Evolutionary conservation across 1,284 basidiomycete species (phyloP), one percentile per base, ranked within the genome.

Genomic region (Cryptococcus hybrid): DNA sequence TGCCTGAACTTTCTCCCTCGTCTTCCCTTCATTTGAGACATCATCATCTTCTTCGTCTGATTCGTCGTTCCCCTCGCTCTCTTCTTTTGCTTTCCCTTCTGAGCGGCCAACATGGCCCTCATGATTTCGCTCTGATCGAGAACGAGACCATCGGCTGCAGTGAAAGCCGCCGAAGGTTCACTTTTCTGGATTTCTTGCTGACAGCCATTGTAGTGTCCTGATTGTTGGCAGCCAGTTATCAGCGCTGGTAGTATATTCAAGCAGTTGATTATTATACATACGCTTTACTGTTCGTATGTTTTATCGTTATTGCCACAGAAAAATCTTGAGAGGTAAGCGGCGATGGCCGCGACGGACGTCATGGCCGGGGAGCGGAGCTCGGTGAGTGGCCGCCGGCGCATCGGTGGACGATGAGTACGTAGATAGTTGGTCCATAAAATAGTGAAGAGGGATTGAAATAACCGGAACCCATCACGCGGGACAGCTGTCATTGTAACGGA

Each of bases 71-170:
- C 37, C 37, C 13, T 57, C 62, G 7, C 38, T 36, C 18, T 34
- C 61, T 8, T 51, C 52, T 5, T 51, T 15, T 60, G 57, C 42
- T 60, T 63, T 54, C 61, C 66, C 47, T 64, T 69, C 42, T 58
- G 68, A 51, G 83, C 83, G 45, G 67, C 67, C 57, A 71, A 54
- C 73, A 77, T 75, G 0, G 71, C 62, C 52, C 63, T 59, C 68
- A 77, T 64, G 12, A 77, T 65, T 55, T 71, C 73, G 38, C 56
- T 59, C 45, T 66, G 70, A 57, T 77, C 75, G 37, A 77, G 60
- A 5, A 56, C 47, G 15, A 52, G 9, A 8, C 45, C 49, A 42
- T 37, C 39, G 8, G 15, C 43, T 40, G 45, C 30, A 15, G 36
- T n/a, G 3, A 35, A 30, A 3, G 9, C 7, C 13, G 51, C 9